phyloP scores from a whole-genome alignment of 148 eudicot species.

The Rhododendron kiyosumense region DNA sequence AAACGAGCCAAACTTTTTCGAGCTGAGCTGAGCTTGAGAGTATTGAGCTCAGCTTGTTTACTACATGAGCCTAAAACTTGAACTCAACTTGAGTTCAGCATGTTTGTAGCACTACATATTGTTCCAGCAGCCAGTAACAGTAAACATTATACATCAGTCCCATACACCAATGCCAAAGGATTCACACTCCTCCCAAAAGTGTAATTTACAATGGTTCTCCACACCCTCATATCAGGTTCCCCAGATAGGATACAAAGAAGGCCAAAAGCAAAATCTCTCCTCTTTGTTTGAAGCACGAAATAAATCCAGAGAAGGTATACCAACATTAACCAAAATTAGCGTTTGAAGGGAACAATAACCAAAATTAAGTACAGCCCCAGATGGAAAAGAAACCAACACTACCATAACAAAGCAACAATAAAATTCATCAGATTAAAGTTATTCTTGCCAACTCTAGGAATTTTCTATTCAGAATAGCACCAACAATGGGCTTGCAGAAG shows the following conservation, averaged over 20 bases:
- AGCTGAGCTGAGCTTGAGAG: no score
- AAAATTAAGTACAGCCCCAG: neutral
- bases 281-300: neutral
- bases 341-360: neutral
- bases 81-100: no score
- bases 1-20: no score
- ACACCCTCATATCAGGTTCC: neutral
- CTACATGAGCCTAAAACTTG: no score
- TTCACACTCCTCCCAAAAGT: neutral
- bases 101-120: no score
- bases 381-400: neutral
- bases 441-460: neutral
- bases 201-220: neutral
- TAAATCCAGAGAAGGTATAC: neutral
- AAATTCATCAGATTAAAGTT: slow-evolving; percentile 4
- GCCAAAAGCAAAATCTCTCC: neutral
- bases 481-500: neutral
- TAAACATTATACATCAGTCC: neutral
- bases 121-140: no score
- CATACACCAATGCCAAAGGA: neutral
- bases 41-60: no score
- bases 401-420: neutral
- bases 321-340: neutral
- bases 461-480: neutral
- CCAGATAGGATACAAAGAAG: neutral